Conservation (phyloP, 345 rosid species). For the Trapa incisa region DNA sequence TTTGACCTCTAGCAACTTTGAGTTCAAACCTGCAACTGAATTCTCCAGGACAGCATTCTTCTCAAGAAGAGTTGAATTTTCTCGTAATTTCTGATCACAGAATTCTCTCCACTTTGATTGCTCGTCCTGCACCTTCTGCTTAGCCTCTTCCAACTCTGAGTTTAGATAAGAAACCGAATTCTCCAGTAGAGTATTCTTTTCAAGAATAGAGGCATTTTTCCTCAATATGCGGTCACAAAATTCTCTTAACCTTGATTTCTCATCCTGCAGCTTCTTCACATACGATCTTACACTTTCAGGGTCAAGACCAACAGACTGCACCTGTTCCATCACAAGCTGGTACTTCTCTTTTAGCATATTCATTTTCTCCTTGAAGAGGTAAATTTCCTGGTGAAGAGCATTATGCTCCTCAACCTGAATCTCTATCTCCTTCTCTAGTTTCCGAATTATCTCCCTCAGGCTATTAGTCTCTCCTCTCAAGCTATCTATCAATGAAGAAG, state of each 20-base stretch:
- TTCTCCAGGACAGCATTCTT: constrained; percentile 63
- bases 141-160: constrained; percentile 52
- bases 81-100: constrained; percentile 35
- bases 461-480: constrained; percentile 52
- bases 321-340: constrained; percentile 49
- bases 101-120: constrained; percentile 39
- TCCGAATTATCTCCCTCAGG: constrained; percentile 49
- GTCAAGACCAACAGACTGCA: constrained; percentile 56
- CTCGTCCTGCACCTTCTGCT: constrained; percentile 49
- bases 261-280: constrained; percentile 47
- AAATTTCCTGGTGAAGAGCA: constrained; percentile 86
- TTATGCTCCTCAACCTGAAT: constrained; percentile 63
- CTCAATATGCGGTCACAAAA: constrained; percentile 35
- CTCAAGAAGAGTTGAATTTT: constrained; percentile 58
- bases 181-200: constrained; percentile 19
- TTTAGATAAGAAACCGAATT: constrained; percentile 47
- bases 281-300: constrained; percentile 49
- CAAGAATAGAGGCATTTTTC: constrained; percentile 16
- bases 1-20: constrained; percentile 50
- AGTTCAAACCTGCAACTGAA: constrained; percentile 64
- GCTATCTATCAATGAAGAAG: constrained; percentile 46
- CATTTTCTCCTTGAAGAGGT: constrained; percentile 73
- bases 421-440: constrained; percentile 78
- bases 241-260: constrained; percentile 39
- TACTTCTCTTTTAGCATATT: constrained; percentile 51